Percentiles rank a stretch among this genome's conserved stretches.
Conservation (phyloP, 2,329 filamentous ascomycete species). For the Neofusicoccum parvum region DNA sequence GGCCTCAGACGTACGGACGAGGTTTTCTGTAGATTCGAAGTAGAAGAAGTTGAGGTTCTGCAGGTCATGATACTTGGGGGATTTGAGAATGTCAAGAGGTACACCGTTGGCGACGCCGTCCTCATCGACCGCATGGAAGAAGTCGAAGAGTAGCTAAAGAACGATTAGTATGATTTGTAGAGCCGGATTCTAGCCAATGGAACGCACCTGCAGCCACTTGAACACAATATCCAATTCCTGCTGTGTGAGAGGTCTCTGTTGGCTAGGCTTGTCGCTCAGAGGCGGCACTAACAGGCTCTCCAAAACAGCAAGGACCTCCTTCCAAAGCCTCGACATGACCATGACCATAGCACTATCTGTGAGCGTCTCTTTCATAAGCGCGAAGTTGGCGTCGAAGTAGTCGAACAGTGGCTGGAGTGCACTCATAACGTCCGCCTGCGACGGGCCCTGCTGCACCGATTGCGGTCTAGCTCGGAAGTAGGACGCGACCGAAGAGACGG, state of each 20-base stretch:
- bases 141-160: conserved; percentile 72
- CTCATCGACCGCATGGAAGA: conserved; percentile 93
- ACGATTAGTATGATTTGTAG: conserved; percentile 12
- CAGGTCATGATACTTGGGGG: conserved; percentile 96
- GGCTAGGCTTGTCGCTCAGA: conserved; percentile 89
- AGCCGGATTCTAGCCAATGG: not conserved
- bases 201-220: conserved; percentile 75
- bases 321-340: conserved; percentile 98
- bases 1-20: conserved; percentile 92
- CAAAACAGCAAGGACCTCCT: conserved; percentile 90
- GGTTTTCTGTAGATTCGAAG: conserved; percentile 85
- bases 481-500: conserved; percentile 73
- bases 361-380: conserved; percentile 96
- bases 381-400: conserved; percentile 98
- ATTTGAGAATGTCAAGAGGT: conserved; percentile 87
- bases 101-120: conserved; percentile 85
- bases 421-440: conserved; percentile 74
- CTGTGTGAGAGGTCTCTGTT: conserved; percentile 78
- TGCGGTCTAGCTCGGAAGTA: conserved; percentile 59
- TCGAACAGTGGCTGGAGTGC: conserved; percentile 82
- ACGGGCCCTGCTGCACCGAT: conserved; percentile 57
- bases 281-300: conserved; percentile 90
- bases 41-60: conserved; percentile 98
- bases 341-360: conserved; percentile 96
- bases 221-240: conserved; percentile 94